These are phyloP conservation scores for Dryas drummondii DNA, from an alignment of 306 rosid genomes.

Conservation along the genomic window DNA sequence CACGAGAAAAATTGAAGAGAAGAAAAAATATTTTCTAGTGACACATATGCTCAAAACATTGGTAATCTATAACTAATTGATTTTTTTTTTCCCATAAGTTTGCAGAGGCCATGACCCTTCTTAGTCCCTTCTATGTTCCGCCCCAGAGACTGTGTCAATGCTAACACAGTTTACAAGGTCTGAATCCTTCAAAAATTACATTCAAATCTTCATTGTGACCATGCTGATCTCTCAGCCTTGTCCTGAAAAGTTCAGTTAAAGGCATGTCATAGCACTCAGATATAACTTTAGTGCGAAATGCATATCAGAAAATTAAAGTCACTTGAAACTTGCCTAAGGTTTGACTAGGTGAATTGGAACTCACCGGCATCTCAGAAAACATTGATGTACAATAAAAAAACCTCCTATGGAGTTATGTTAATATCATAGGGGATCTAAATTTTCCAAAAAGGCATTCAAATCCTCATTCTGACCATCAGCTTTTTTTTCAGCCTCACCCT, in stretches of 20 bases:
- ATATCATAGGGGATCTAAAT: constrained; percentile 4
- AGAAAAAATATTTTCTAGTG: too few relatives aligned
- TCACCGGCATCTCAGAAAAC: not conserved
- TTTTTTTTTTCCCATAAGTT: too few relatives aligned
- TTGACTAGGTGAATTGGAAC: not conserved
- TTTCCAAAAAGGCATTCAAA: not conserved
- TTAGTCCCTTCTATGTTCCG: too few relatives aligned
- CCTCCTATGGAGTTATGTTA: not conserved
- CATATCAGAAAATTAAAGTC: not conserved
- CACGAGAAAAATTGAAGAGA: too few relatives aligned
- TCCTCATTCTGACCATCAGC: not conserved
- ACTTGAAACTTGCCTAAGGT: constrained; percentile 4
- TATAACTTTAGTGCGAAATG: not conserved
- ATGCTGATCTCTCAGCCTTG: not conserved
- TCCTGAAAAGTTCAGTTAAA: not conserved
- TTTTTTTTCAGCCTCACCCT: constrained; percentile 3
- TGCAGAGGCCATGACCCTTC: too few relatives aligned
- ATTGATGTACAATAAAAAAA: not conserved
- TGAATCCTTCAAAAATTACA: too few relatives aligned
- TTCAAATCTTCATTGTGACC: not conserved
- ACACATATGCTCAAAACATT: too few relatives aligned
- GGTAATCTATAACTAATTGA: too few relatives aligned
- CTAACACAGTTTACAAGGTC: not conserved
- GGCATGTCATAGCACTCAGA: not conserved
- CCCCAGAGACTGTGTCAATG: not conserved